Conservation (phyloP, 495 filamentous ascomycete genomes). For the Filosporella fistucella region DNA sequence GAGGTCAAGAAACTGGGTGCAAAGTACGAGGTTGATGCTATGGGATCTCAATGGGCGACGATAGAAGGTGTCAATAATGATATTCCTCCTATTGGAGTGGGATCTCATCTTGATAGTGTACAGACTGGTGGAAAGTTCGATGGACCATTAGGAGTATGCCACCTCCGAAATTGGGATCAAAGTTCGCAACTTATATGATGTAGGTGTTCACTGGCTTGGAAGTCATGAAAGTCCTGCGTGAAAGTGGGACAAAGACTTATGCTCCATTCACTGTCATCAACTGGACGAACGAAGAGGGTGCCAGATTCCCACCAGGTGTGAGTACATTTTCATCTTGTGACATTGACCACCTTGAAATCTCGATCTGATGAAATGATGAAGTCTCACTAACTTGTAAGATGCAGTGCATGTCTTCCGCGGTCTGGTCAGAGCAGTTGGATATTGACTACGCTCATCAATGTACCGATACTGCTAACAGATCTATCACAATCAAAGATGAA, state of each 20-base stretch:
- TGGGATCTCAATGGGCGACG: slow-evolving; percentile 65
- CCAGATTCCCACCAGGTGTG: slow-evolving; percentile 73
- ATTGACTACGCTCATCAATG: background rate
- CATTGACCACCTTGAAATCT: too few relatives aligned
- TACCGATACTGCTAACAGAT: background rate
- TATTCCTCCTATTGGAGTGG: slow-evolving; percentile 51
- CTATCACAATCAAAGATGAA: slow-evolving; percentile 30
- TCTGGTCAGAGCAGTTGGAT: slow-evolving; percentile 62
- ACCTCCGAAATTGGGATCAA: slow-evolving; percentile 30
- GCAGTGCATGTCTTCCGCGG: slow-evolving; percentile 68
- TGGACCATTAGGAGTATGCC: slow-evolving; percentile 46
- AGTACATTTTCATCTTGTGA: too few relatives aligned
- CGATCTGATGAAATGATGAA: too few relatives aligned
- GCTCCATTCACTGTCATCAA: slow-evolving; percentile 69
- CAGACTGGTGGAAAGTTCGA: slow-evolving; percentile 70
- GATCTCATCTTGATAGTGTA: slow-evolving; percentile 73
- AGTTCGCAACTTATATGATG: too few relatives aligned
- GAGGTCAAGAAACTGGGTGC: slow-evolving; percentile 52
- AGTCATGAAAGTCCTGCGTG: slow-evolving; percentile 58
- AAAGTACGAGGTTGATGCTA: slow-evolving; percentile 7
- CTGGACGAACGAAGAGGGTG: slow-evolving; percentile 82
- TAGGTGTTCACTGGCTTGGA: slow-evolving; percentile 70
- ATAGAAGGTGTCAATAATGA: slow-evolving; percentile 43
- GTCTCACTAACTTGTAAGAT: too few relatives aligned
- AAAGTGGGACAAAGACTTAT: slow-evolving; percentile 59